A percentile compares a stretch with the other conserved stretches of the same genome.
phyloP scores from a whole-genome alignment of 306 rosid genomes.

The Geum urbanum region DNA sequence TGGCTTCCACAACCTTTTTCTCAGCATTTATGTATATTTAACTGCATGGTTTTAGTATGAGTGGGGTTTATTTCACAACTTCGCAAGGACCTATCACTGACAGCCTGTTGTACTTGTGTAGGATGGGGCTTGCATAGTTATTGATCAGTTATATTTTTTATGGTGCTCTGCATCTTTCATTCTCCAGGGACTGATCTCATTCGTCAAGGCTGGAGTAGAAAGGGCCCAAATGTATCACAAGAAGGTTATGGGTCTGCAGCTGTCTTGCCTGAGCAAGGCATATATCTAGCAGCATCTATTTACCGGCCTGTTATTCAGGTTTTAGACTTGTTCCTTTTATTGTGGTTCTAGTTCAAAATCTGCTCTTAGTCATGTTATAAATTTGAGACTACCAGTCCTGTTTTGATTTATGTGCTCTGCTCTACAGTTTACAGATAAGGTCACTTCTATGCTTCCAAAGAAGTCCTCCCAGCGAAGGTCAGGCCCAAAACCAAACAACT shows the following conservation, averaged over 20 bases:
- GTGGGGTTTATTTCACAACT: not conserved
- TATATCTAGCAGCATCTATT: constrained; percentile 88
- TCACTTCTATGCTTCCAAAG: constrained; percentile 79
- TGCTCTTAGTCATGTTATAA: not conserved
- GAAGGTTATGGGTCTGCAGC: constrained; percentile 99
- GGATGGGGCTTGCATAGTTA: not conserved
- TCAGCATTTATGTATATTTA: not conserved
- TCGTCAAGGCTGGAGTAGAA: constrained; percentile 97
- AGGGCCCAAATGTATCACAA: constrained; percentile 73
- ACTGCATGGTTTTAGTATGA: not conserved
- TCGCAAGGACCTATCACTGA: not conserved
- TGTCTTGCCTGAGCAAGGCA: constrained; percentile 97
- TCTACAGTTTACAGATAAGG: constrained; percentile 90
- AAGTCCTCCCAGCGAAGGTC: constrained; percentile 92
- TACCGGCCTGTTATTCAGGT: constrained; percentile 99
- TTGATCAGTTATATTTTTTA: constrained; percentile 5
- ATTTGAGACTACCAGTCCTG: not conserved
- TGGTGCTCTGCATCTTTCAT: constrained; percentile 12
- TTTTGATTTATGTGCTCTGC: constrained; percentile 36
- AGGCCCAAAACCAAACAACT: constrained; percentile 28
- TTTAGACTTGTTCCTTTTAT: constrained; percentile 10
- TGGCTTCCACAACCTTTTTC: not conserved
- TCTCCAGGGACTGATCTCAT: constrained; percentile 78
- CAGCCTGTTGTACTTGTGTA: not conserved
- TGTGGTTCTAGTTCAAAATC: not conserved